Evolutionary conservation across 1,284 basidiomycete species (phyloP).

Genomic region (Leccinum griseonigrum): DNA sequence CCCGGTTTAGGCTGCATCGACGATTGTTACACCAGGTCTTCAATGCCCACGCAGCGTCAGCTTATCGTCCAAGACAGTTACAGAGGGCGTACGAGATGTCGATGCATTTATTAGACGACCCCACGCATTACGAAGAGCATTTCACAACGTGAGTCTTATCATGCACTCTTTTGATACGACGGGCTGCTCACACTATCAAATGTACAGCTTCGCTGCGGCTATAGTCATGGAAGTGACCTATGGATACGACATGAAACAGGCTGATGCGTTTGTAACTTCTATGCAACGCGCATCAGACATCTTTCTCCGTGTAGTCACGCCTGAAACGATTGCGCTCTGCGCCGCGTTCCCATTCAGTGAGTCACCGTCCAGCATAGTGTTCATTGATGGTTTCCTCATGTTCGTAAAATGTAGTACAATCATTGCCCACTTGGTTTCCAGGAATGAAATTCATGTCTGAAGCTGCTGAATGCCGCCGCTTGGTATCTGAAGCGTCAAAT

Average conservation of each 20-base stretch:
- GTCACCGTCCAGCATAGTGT: neutral
- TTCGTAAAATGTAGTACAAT: neutral
- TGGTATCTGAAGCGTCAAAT: neutral
- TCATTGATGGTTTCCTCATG: neutral
- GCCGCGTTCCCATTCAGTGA: neutral
- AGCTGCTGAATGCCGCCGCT: neutral
- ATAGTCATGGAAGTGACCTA: neutral
- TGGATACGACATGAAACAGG: neutral
- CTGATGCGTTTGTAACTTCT: neutral
- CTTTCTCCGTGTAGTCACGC: neutral
- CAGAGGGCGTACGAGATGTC: slow-evolving; percentile 12
- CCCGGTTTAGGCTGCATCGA: slow-evolving; percentile 15
- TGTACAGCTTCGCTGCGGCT: neutral
- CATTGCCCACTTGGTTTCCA: neutral
- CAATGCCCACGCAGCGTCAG: slow-evolving; percentile 9
- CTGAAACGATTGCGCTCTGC: neutral
- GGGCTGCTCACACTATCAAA: neutral
- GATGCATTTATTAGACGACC: slow-evolving; percentile 7
- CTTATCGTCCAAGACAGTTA: slow-evolving; percentile 19
- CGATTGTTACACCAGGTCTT: slow-evolving; percentile 18
- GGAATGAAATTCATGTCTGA: neutral
- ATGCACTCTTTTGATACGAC: neutral
- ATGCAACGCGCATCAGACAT: neutral
- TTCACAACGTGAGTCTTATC: slow-evolving; percentile 10
- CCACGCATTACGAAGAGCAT: slow-evolving; percentile 8